These are phyloP conservation scores for Plectosphaerella cucumerina DNA, from an alignment of 2,329 filamentous ascomycete genomes.

Conservation along the genomic window DNA sequence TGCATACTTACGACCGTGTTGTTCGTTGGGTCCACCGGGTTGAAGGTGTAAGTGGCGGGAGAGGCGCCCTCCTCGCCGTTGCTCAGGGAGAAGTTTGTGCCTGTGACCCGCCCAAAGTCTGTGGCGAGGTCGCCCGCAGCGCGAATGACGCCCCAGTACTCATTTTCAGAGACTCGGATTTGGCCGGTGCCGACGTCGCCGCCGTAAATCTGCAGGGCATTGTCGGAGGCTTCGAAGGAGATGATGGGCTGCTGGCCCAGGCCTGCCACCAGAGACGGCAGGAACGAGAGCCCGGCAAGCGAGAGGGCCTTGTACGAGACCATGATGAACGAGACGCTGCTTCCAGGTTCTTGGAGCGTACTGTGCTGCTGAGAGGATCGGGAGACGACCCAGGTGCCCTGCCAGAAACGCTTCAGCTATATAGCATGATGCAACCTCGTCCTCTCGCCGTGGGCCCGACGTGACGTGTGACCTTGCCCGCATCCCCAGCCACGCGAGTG, in stretches of 20 bases:
- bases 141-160: slow-evolving; percentile 65
- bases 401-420: not conserved
- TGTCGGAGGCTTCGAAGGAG: slow-evolving; percentile 25
- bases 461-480: not conserved
- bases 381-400: not conserved
- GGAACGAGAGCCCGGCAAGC: slow-evolving; percentile 12
- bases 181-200: slow-evolving; percentile 33
- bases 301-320: slow-evolving; percentile 10
- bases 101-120: slow-evolving; percentile 69
- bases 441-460: not conserved
- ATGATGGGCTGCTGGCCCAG: slow-evolving; percentile 48
- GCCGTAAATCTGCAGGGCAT: slow-evolving; percentile 28
- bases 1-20: slow-evolving; percentile 37
- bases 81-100: slow-evolving; percentile 56
- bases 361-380: not conserved
- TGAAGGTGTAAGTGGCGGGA: slow-evolving; percentile 36
- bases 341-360: not conserved
- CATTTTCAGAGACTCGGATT: slow-evolving; percentile 52
- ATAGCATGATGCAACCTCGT: not conserved
- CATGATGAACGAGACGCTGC: not conserved
- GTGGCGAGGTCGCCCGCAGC: slow-evolving; percentile 62
- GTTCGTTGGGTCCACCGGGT: slow-evolving; percentile 38
- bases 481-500: not conserved
- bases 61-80: slow-evolving; percentile 35
- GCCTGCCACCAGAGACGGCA: slow-evolving; percentile 23